A percentile compares a stretch with the other conserved stretches of the same genome.
Evolutionary conservation across 768 basidiomycete species (phyloP).

Genomic region (Macrolepiota albuminosa): DNA sequence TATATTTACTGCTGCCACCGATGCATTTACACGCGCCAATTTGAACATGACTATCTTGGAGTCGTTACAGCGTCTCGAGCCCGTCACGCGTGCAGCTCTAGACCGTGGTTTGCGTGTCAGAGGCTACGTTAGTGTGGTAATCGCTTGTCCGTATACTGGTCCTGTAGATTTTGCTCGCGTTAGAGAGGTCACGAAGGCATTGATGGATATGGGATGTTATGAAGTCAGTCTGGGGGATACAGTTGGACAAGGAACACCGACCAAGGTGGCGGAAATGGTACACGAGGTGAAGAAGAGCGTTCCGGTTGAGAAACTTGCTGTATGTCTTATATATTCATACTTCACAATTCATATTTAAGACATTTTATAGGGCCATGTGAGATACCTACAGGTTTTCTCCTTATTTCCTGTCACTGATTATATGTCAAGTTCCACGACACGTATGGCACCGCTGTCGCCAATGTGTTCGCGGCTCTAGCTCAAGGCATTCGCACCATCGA

Average conservation of each 20-base stretch:
- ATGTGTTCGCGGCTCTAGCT: slow-evolving; percentile 65
- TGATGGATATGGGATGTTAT: slow-evolving; percentile 91
- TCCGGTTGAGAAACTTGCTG: slow-evolving; percentile 67
- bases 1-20: slow-evolving; percentile 86
- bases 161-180: slow-evolving; percentile 60
- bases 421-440: slow-evolving; percentile 78
- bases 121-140: slow-evolving; percentile 83
- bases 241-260: slow-evolving; percentile 79
- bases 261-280: slow-evolving; percentile 61
- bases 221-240: slow-evolving; percentile 93
- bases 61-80: slow-evolving; percentile 58
- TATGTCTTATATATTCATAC: slow-evolving; percentile 21
- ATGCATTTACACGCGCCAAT: slow-evolving; percentile 82
- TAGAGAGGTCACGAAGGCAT: slow-evolving; percentile 60
- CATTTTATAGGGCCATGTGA: slow-evolving; percentile 2
- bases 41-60: slow-evolving; percentile 72
- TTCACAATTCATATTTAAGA: background rate
- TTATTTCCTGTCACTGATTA: background rate
- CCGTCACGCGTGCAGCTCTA: slow-evolving; percentile 59
- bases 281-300: slow-evolving; percentile 62
- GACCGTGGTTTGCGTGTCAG: slow-evolving; percentile 63
- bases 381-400: background rate
- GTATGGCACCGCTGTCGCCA: slow-evolving; percentile 77
- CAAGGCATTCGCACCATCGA: slow-evolving; percentile 81
- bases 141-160: slow-evolving; percentile 87